These are phyloP conservation scores for Suillus weaverae DNA, from an alignment of 768 basidiomycete species.

Conservation along the genomic window DNA sequence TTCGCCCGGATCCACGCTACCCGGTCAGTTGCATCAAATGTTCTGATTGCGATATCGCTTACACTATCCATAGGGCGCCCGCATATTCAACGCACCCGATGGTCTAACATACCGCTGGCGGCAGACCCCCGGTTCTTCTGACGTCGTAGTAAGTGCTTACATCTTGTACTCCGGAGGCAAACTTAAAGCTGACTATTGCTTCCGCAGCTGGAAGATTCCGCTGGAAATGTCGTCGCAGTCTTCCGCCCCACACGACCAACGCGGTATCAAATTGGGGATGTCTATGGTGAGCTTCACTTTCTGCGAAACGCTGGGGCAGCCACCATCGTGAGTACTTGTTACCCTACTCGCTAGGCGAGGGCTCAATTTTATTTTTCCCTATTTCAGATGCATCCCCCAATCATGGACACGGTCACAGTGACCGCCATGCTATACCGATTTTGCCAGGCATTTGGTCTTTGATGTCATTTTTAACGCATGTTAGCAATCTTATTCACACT, in stretches of 20 bases:
- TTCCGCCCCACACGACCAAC: slow-evolving; percentile 77
- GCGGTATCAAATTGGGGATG: slow-evolving; percentile 84
- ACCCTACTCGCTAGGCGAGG: slow-evolving; percentile 13
- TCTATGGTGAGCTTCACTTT: slow-evolving; percentile 84
- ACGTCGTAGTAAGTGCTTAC: slow-evolving; percentile 54
- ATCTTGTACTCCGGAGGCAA: slow-evolving; percentile 6
- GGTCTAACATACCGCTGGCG: slow-evolving; percentile 81
- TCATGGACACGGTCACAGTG: slow-evolving; percentile 87
- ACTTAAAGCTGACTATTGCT: slow-evolving; percentile 10
- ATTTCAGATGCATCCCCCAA: slow-evolving; percentile 76
- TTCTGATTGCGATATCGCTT: slow-evolving; percentile 11
- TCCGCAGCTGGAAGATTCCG: slow-evolving; percentile 68
- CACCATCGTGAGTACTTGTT: slow-evolving; percentile 60
- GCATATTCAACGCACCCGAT: slow-evolving; percentile 81
- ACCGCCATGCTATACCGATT: slow-evolving; percentile 86
- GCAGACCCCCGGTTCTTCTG: slow-evolving; percentile 56
- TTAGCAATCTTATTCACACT: slow-evolving; percentile 27
- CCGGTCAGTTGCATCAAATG: slow-evolving; percentile 45
- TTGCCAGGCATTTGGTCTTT: slow-evolving; percentile 53
- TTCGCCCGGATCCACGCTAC: slow-evolving; percentile 62
- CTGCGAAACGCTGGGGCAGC: slow-evolving; percentile 76
- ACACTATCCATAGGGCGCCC: slow-evolving; percentile 46
- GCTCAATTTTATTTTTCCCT: slow-evolving; percentile 25
- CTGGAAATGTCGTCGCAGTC: slow-evolving; percentile 71
- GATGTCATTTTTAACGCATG: slow-evolving; percentile 22